These are phyloP conservation scores for Backusella tarrabulga DNA, from an alignment of 192 early-diverging fungal genomes.

Conservation along the genomic window DNA sequence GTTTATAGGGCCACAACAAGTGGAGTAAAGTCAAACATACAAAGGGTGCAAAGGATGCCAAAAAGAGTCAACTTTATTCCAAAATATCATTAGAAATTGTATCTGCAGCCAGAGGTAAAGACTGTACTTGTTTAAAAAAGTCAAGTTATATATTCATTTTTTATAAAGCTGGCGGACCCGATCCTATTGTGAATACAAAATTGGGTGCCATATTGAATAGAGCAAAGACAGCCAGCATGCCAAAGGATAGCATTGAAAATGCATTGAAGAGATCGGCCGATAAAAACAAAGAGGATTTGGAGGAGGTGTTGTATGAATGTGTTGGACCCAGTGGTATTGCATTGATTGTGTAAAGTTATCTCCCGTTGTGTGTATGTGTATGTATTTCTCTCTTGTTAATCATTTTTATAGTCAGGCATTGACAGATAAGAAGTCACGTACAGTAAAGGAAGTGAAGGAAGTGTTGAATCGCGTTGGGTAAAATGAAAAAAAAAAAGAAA, in stretches of 20 bases:
- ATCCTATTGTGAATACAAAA: conserved; percentile 55
- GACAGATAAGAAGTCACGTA: conserved; percentile 63
- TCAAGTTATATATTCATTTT: too few relatives aligned
- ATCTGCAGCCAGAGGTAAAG: conserved; percentile 53
- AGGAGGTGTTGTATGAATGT: conserved; percentile 62
- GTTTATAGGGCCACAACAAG: conserved; percentile 54
- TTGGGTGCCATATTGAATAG: conserved; percentile 55
- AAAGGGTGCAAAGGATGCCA: conserved; percentile 57
- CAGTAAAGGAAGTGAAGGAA: conserved; percentile 61
- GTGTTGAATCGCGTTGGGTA: conserved; percentile 53
- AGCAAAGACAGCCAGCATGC: conserved; percentile 60
- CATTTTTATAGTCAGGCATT: conserved; percentile 34
- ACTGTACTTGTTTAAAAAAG: not conserved
- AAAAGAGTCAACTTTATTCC: conserved; percentile 50
- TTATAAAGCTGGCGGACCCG: conserved; percentile 49
- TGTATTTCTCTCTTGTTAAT: not conserved
- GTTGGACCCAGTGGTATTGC: conserved; percentile 59
- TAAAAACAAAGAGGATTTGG: conserved; percentile 46
- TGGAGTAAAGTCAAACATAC: conserved; percentile 64
- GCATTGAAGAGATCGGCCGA: conserved; percentile 62
- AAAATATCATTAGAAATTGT: conserved; percentile 65
- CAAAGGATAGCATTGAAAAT: conserved; percentile 69
- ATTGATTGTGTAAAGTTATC: conserved; percentile 53
- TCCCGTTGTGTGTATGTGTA: not conserved
- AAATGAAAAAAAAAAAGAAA: not conserved